phyloP scores from a whole-genome alignment of 2,329 filamentous ascomycete species.

The Nannizziopsis barbatae region DNA sequence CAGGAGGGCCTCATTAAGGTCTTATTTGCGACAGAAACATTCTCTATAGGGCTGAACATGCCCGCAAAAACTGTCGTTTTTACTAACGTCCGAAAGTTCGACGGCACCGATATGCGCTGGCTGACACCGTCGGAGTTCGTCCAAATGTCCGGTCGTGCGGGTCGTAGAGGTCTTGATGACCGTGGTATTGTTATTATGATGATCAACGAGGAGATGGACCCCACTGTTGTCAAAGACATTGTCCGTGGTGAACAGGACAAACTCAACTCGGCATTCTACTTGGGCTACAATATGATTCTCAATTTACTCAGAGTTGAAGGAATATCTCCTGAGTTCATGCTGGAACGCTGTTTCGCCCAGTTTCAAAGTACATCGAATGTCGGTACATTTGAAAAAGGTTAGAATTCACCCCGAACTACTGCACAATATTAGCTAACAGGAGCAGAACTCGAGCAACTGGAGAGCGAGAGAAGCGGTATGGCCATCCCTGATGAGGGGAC shows the following conservation, averaged over 20 bases:
- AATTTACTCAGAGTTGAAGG: slow-evolving; percentile 95
- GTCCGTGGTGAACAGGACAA: slow-evolving; percentile 95
- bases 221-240: slow-evolving; percentile 83
- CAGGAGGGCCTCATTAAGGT: slow-evolving; percentile 98
- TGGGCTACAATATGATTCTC: slow-evolving; percentile 98
- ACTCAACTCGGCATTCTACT: slow-evolving; percentile 92
- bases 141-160: slow-evolving; percentile 96
- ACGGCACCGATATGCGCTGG: slow-evolving; percentile 68
- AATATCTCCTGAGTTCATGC: slow-evolving; percentile 97
- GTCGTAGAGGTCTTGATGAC: slow-evolving; percentile 92
- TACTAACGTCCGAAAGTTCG: slow-evolving; percentile 89
- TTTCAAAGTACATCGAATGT: slow-evolving; percentile 93
- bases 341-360: slow-evolving; percentile 96
- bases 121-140: slow-evolving; percentile 93
- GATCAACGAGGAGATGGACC: slow-evolving; percentile 94
- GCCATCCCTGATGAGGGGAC: slow-evolving; percentile 74
- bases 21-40: slow-evolving; percentile 93
- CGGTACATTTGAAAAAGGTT: slow-evolving; percentile 62
- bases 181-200: slow-evolving; percentile 99
- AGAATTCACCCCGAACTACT: slow-evolving; percentile 12
- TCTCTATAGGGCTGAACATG: slow-evolving; percentile 98
- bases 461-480: slow-evolving; percentile 61
- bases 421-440: slow-evolving; percentile 21
- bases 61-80: slow-evolving; percentile 99
- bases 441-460: slow-evolving; percentile 62